Evolutionary conservation across 768 basidiomycete species (phyloP), one percentile per base, ranked within the genome.

Genomic region (Dictyophora rubrovolvata): DNA sequence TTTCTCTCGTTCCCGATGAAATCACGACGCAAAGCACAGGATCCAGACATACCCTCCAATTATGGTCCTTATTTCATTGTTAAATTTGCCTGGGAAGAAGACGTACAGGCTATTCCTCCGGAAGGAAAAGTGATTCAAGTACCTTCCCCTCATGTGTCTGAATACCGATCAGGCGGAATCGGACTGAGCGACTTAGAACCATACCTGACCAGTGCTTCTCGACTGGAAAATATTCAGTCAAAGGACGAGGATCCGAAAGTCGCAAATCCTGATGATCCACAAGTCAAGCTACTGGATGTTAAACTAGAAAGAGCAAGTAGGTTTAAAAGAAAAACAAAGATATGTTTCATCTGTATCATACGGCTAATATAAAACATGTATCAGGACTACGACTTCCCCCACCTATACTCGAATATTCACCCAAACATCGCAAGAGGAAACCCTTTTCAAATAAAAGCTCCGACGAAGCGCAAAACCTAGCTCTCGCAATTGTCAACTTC

Each of bases 51-150:
- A 46, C 67, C 68, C 5, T 70, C 72, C 1, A 68, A 66, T 20
- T 82, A 82, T 65, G 74, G 77, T 63, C 66, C 69, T 23, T 65
- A 73, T 18, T 69, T 79, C 18, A 73, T 71, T 64, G 72, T 78
- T 0, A 69, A 74, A 2, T 84, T 85, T 63, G 69, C 70, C 23
- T 73, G 79, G 33, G 70, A 75, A 3, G 69, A 69, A 18, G 77
- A 79, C 0, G 64, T 74, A 33, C 59, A 70, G 42, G 70, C 69
- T 6, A 64, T 83, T 21, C 66, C 72, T 42, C 47, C 57, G 14
- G 55, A 56, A n/a, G 72, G 74, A 8, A 68, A 61, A 21, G 66
- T 63, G 11, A 55, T 75, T 18, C 65, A 68, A 20, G 67, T 75
- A n/a, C 60, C 55, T 2, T 66, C 71, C 3, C 71, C 72, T 7